Percentiles rank a stretch among this genome's conserved stretches.
phyloP scores from a whole-genome alignment of 2,329 filamentous ascomycete species.

The Phialocephala subalpina region DNA sequence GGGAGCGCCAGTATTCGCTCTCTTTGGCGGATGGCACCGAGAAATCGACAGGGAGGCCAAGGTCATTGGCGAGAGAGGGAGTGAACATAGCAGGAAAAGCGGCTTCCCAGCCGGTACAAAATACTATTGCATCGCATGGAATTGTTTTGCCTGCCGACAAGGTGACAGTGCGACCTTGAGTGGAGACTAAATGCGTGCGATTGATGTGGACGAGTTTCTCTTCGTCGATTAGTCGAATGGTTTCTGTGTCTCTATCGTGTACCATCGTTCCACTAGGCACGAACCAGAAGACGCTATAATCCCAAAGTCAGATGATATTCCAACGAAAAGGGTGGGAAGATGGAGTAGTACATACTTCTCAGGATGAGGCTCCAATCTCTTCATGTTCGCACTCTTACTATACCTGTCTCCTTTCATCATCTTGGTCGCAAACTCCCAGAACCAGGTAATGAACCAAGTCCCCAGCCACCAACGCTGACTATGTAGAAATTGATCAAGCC shows the following conservation, averaged over 20 bases:
- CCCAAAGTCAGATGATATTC: background rate
- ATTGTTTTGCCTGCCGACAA: slow-evolving; percentile 57
- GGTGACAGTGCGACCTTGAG: slow-evolving; percentile 14
- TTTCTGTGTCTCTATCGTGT: slow-evolving; percentile 21
- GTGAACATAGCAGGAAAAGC: slow-evolving; percentile 14
- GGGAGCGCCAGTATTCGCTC: slow-evolving; percentile 19
- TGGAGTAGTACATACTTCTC: slow-evolving; percentile 7
- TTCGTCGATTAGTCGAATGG: slow-evolving; percentile 22
- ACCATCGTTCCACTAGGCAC: slow-evolving; percentile 21
- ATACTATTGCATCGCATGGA: slow-evolving; percentile 59
- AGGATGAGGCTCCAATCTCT: slow-evolving; percentile 18
- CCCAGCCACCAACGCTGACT: slow-evolving; percentile 23
- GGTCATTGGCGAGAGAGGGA: slow-evolving; percentile 12
- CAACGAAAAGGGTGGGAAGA: background rate
- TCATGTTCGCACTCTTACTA: slow-evolving; percentile 20
- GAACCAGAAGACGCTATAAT: slow-evolving; percentile 23
- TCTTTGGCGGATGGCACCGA: background rate
- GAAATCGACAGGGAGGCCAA: slow-evolving; percentile 18
- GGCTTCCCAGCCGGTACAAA: slow-evolving; percentile 63
- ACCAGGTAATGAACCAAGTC: slow-evolving; percentile 21
- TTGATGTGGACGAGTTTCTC: slow-evolving; percentile 20
- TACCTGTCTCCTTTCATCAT: slow-evolving; percentile 18
- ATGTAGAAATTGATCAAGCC: slow-evolving; percentile 23
- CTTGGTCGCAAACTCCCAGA: slow-evolving; percentile 23
- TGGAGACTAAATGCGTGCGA: slow-evolving; percentile 12